These are phyloP conservation scores for Sporisorium reilianum DNA, from an alignment of 1,284 basidiomycete species.

Conservation along the genomic window DNA sequence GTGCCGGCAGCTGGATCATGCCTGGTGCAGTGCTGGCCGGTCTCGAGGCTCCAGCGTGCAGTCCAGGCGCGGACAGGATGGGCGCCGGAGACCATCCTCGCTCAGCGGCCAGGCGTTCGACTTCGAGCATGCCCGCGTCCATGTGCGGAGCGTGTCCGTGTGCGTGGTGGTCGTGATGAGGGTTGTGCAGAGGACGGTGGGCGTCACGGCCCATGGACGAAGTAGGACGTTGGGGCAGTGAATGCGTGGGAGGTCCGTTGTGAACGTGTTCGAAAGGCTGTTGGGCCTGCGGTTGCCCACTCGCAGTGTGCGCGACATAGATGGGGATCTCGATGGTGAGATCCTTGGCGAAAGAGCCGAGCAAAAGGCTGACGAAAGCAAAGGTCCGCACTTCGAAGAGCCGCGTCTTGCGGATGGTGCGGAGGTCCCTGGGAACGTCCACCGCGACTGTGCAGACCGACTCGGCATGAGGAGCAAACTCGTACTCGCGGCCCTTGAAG, in stretches of 20 bases:
- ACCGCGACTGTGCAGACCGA: conserved; percentile 56
- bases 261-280: conserved; percentile 15
- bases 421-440: conserved; percentile 55
- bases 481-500: conserved; percentile 63
- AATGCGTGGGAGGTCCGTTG: conserved; percentile 12
- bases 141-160: conserved; percentile 19
- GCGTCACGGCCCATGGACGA: conserved; percentile 38
- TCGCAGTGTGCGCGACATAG: conserved; percentile 58
- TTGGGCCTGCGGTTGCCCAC: conserved; percentile 37
- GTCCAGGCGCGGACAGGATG: conserved; percentile 9
- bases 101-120: conserved; percentile 51
- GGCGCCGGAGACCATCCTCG: conserved; percentile 64
- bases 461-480: conserved; percentile 58
- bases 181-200: conserved; percentile 16
- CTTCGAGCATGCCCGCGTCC: conserved; percentile 38
- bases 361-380: conserved; percentile 52
- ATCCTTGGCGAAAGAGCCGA: conserved; percentile 64
- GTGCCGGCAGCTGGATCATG: conserved; percentile 45
- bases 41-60: conserved; percentile 16
- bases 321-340: conserved; percentile 60
- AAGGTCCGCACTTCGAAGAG: conserved; percentile 59
- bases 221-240: conserved; percentile 34
- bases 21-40: conserved; percentile 52
- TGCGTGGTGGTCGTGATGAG: conserved; percentile 21
- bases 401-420: conserved; percentile 61